Conservation (phyloP, 2,329 filamentous ascomycete genomes). For the Calcarisporium arbuscula region DNA sequence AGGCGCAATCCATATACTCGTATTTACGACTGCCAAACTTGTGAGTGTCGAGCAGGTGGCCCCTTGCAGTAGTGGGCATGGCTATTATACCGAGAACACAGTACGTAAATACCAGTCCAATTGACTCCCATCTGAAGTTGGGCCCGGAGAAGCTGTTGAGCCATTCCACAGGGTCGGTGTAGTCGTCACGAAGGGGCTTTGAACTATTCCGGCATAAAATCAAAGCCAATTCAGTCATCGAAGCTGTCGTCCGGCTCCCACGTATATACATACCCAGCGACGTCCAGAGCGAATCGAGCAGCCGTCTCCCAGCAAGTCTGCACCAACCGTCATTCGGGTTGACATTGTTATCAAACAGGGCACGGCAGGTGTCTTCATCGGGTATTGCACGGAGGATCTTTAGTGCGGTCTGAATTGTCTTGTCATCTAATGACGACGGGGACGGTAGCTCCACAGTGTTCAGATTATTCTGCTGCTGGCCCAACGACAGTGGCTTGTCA, state of each 20-base stretch:
- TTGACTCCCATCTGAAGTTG: constrained; percentile 30
- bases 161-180: constrained; percentile 24
- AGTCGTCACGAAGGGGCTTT: constrained; percentile 23
- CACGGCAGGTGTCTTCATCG: not conserved
- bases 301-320: constrained; percentile 6
- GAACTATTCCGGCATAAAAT: constrained; percentile 27
- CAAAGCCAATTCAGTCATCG: constrained; percentile 22
- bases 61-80: no score
- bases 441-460: no score
- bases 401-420: no score
- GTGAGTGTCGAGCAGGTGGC: no score
- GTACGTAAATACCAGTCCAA: constrained; percentile 26
- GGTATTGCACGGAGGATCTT: constrained; percentile 1
- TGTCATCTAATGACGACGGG: no score
- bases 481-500: no score
- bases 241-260: constrained; percentile 9
- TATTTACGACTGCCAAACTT: no score
- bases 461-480: no score
- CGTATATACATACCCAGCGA: constrained; percentile 14
- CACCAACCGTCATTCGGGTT: constrained; percentile 15
- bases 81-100: constrained; percentile 8
- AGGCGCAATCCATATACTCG: constrained; percentile 7
- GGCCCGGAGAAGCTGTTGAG: constrained; percentile 26
- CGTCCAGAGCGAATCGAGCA: constrained; percentile 12
- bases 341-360: not conserved